These are phyloP conservation scores for Erigeron canadensis DNA, from an alignment of 129 eudicot genomes.

Conservation along the genomic window DNA sequence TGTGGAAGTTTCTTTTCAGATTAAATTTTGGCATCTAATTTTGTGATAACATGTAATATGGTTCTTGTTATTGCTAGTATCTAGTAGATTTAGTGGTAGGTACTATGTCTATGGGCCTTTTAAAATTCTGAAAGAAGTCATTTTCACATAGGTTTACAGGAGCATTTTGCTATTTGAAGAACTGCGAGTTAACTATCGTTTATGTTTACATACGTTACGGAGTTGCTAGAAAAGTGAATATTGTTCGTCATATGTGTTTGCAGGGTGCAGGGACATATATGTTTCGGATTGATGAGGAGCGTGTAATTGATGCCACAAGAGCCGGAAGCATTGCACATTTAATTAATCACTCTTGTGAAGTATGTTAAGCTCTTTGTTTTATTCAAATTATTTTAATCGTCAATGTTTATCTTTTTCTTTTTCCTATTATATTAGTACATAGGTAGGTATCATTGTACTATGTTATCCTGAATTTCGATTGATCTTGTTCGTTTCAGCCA, in stretches of 20 bases:
- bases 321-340: slow-evolving; percentile 99
- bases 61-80: no score
- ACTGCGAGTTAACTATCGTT: no score
- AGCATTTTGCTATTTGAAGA: no score
- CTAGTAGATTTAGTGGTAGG: no score
- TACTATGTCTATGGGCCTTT: no score
- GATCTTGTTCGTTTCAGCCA: slow-evolving; percentile 55
- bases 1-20: no score
- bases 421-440: neutral
- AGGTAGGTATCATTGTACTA: neutral
- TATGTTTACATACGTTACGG: neutral
- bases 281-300: slow-evolving; percentile 93
- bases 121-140: no score
- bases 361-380: slow-evolving; percentile 38
- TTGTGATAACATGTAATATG: no score
- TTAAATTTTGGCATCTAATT: no score
- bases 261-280: slow-evolving; percentile 99
- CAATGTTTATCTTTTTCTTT: neutral
- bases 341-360: slow-evolving; percentile 97
- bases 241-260: slow-evolving; percentile 27
- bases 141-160: no score
- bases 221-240: slow-evolving; percentile 2
- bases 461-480: slow-evolving; percentile 4
- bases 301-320: slow-evolving; percentile 96
- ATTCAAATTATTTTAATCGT: slow-evolving; percentile 1